Evolutionary conservation across 306 rosid species (phyloP), one percentile per base, ranked within the genome.

Genomic region (Prunus campanulata): DNA sequence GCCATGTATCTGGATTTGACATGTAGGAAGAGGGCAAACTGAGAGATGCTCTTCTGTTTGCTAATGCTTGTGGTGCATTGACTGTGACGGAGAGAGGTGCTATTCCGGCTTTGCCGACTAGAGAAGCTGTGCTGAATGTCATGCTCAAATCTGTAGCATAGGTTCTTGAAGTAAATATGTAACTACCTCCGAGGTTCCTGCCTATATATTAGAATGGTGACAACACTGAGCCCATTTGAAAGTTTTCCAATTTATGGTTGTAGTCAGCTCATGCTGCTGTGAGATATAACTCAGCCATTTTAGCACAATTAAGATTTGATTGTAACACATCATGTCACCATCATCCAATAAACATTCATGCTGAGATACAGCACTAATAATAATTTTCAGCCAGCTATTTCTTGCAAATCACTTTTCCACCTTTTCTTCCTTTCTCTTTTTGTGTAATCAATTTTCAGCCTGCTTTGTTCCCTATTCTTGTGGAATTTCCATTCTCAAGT

Each of bases 61-160:
- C 98, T 6, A 92, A 95, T 77, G 93, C 84, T n/a, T 95, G 97
- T 59, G 98, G 98, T 48, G 97, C 97, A 68, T 79, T 90, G 87
- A 95, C 97, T 2, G 97, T 93, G 85, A 93, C 60, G 3, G 96
- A 83, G 81, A 92, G 98, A 86, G 98, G 97, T n/a, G 98, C 97
- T 60, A 92, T 95, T 81, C 98, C 98, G 19, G 97, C 96, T 77
- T 83, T 95, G 83, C 98, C 98, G 16, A 86, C 87, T 25, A 89
- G 85, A 83, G 97, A 88, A 82, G 90, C 92, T 60, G 97, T 92
- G 59, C 71, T 79, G 73, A 82, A 88, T 68, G 88, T 86, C 78
- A 79, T 90, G 77, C 83, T 90, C 75, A 83, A 88, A 71, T 84
- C 82, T 22, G 90, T 84, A 15, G 67, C 81, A 16, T 86, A 90